phyloP scores from a whole-genome alignment of 768 basidiomycete species.

The Xerocomus brunneocitrinus region DNA sequence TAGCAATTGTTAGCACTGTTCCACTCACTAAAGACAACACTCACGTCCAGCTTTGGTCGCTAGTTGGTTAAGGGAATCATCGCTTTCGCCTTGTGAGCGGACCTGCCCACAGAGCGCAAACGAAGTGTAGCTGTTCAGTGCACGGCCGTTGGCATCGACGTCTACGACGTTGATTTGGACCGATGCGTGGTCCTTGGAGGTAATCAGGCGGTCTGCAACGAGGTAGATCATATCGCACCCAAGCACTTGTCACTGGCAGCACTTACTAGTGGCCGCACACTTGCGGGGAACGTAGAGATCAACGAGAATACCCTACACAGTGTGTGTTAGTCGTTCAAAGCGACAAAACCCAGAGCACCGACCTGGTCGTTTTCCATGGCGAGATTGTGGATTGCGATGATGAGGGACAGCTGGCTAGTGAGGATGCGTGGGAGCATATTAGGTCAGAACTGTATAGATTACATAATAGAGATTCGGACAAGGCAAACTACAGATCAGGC shows the following conservation, averaged over 20 bases:
- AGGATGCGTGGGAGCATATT: conserved; percentile 26
- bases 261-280: conserved; percentile 94
- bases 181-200: conserved; percentile 97
- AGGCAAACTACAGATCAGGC: too few species aligned
- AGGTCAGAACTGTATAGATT: conserved; percentile 30
- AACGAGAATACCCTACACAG: conserved; percentile 84
- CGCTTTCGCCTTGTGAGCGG: conserved; percentile 91
- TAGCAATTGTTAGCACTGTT: conserved; percentile 6
- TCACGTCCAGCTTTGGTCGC: conserved; percentile 93
- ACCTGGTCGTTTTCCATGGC: conserved; percentile 93
- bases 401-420: background rate
- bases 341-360: conserved; percentile 23
- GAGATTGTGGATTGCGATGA: conserved; percentile 13
- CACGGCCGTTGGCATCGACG: conserved; percentile 86
- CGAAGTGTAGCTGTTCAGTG: conserved; percentile 73
- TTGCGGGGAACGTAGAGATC: conserved; percentile 99
- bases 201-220: conserved; percentile 87
- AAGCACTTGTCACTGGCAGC: background rate
- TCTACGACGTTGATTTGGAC: conserved; percentile 95
- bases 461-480: background rate
- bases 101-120: conserved; percentile 95
- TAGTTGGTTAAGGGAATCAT: conserved; percentile 94
- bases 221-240: background rate
- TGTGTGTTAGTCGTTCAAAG: conserved; percentile 1
- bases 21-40: conserved; percentile 31